A percentile compares a stretch with the other conserved stretches of the same genome.
These are phyloP conservation scores for Lanmaoa rubissima DNA, from an alignment of 768 basidiomycete genomes.

Conservation along the genomic window DNA sequence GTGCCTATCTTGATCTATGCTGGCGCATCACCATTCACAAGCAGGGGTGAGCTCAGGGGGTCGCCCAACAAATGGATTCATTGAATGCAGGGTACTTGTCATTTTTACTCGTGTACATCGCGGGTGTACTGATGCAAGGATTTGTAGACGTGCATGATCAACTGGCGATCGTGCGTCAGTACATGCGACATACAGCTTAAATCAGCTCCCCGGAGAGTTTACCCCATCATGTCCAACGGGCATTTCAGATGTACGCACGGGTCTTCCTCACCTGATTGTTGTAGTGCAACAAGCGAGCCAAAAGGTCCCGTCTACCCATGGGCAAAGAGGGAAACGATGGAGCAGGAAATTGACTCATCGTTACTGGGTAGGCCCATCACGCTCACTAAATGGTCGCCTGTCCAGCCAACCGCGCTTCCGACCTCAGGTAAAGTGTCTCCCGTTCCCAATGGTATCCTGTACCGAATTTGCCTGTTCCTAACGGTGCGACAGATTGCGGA, in stretches of 20 bases:
- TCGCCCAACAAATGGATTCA: slow-evolving; percentile 72
- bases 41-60: slow-evolving; percentile 55
- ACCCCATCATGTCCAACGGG: slow-evolving; percentile 50
- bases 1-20: too few species aligned
- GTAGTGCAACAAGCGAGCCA: too few species aligned
- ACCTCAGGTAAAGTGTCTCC: slow-evolving; percentile 28
- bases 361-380: slow-evolving; percentile 29
- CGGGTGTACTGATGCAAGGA: background rate
- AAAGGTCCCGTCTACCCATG: too few species aligned
- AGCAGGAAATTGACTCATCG: slow-evolving; percentile 62
- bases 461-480: background rate
- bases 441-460: background rate
- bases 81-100: slow-evolving; percentile 60
- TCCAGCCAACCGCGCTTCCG: slow-evolving; percentile 51
- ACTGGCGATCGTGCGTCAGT: slow-evolving; percentile 66
- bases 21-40: too few species aligned
- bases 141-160: slow-evolving; percentile 67
- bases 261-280: too few species aligned
- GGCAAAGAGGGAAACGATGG: too few species aligned
- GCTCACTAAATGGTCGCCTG: slow-evolving; percentile 47
- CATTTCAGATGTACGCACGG: slow-evolving; percentile 70
- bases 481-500: slow-evolving; percentile 41
- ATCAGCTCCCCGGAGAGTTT: slow-evolving; percentile 54
- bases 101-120: background rate
- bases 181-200: slow-evolving; percentile 67